A percentile compares a stretch with the other conserved stretches of the same genome.
Conservation (phyloP, 2,329 filamentous ascomycete species). For the Pestalotiopsis sp. region DNA sequence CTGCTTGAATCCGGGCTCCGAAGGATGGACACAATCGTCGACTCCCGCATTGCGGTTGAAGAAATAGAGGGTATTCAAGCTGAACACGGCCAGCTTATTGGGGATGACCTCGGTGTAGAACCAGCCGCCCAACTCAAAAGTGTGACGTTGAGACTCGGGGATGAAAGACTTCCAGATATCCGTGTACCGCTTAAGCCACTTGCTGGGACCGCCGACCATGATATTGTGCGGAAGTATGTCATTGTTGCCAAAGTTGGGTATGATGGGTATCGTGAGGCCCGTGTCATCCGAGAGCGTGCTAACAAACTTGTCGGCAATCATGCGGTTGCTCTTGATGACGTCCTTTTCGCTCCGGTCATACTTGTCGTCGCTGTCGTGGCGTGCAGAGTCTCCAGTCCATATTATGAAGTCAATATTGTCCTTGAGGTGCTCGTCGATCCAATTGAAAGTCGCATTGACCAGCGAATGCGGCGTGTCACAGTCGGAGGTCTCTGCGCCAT, state of each 20-base stretch:
- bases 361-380: constrained; percentile 85
- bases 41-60: constrained; percentile 93
- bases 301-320: constrained; percentile 75
- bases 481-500: constrained; percentile 83
- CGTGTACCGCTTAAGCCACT: constrained; percentile 78
- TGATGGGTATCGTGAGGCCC: constrained; percentile 73
- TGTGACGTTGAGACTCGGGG: constrained; percentile 87
- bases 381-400: constrained; percentile 89
- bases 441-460: constrained; percentile 86
- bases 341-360: constrained; percentile 76
- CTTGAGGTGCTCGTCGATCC: constrained; percentile 78
- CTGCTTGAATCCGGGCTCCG: constrained; percentile 89
- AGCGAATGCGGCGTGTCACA: constrained; percentile 85
- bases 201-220: constrained; percentile 81
- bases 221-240: constrained; percentile 98
- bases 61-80: constrained; percentile 95
- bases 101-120: constrained; percentile 93
- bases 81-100: constrained; percentile 82
- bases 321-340: constrained; percentile 77
- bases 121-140: constrained; percentile 92
- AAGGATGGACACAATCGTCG: constrained; percentile 79
- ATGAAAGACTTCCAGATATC: constrained; percentile 86
- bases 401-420: constrained; percentile 86
- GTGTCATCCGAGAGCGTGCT: constrained; percentile 69
- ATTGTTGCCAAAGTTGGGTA: constrained; percentile 95